Evolutionary conservation across 371 early-diverging fungal genomes (phyloP), one percentile per base, ranked within the genome.

Genomic region (Nosema muscidifuracis): DNA sequence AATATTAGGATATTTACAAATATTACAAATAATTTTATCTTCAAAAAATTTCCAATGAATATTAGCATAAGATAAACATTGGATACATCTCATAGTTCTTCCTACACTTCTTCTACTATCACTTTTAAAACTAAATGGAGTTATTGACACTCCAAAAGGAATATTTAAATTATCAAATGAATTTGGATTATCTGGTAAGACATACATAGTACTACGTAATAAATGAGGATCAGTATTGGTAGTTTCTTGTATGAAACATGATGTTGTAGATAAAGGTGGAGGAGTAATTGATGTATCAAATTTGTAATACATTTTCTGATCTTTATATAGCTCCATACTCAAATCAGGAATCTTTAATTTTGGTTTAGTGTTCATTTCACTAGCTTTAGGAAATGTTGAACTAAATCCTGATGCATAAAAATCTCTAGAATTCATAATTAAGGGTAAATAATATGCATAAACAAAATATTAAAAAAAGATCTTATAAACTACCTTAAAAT

Each of bases 201-300:
- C 38, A 63, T 82, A 84, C 78, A 84, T 78, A 20, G 80, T 79
- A 30, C 73, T 65, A 34, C 77, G 61, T 13, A 80, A 13, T 3
- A 75, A 22, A 50, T 72, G 24, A 18, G 77, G 75, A 68, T 67
- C 69, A 31, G 60, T 58, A 57, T 77, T 77, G 12, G 4, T 60
- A 18, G 31, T 66, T 65, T 80, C 80, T 0, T 61, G 62, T 18
- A 75, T 58, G 55, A 73, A 58, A 40, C 50, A 65, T n/a, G 72
- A 36, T 43, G 80, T 80, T 4, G 80, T 75, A 20, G 60, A 67
- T 26, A 66, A 53, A 22, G 77, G 73, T 1, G 77, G 77, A 15
- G 74, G 77, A 31, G 13, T 15, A 20, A 24, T 20, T 18, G 42
- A 51, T 47, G 73, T 72, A 34, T 71, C 68, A 53, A 50, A 67